Conservation (phyloP, 441 rosid species). For the Syzygium syzygioides region DNA sequence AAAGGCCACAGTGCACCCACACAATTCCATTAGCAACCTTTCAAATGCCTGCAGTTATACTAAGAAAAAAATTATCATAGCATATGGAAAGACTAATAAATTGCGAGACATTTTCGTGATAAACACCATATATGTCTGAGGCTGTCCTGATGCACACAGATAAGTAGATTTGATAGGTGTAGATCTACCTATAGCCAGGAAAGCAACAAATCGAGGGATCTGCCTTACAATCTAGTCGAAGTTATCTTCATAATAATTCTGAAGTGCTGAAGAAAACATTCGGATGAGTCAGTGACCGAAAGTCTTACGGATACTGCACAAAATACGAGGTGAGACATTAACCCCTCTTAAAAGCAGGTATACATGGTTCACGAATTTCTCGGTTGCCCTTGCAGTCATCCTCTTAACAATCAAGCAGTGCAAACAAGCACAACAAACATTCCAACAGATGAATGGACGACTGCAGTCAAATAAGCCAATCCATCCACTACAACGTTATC, state of each 20-base stretch:
- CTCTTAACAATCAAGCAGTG: neutral
- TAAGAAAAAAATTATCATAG: neutral
- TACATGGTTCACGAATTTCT: neutral
- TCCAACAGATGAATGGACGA: neutral
- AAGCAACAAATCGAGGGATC: neutral
- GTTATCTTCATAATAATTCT: neutral
- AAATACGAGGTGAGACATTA: neutral
- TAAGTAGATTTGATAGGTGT: neutral
- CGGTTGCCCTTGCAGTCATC: neutral
- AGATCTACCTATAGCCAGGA: neutral
- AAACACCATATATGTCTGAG: neutral
- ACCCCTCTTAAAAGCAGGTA: neutral
- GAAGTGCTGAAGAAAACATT: neutral
- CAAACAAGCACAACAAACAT: neutral
- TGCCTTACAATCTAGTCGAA: neutral
- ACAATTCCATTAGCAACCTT: neutral
- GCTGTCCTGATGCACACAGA: neutral
- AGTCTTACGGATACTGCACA: neutral
- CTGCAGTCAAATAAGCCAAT: neutral
- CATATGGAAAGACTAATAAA: neutral
- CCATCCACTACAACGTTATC: neutral
- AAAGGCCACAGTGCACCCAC: neutral
- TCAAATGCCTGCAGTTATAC: neutral
- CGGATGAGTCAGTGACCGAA: neutral
- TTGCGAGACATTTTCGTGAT: neutral